Conservation (phyloP, 2,329 filamentous ascomycete species). For the Zymoseptoria passerinii region DNA sequence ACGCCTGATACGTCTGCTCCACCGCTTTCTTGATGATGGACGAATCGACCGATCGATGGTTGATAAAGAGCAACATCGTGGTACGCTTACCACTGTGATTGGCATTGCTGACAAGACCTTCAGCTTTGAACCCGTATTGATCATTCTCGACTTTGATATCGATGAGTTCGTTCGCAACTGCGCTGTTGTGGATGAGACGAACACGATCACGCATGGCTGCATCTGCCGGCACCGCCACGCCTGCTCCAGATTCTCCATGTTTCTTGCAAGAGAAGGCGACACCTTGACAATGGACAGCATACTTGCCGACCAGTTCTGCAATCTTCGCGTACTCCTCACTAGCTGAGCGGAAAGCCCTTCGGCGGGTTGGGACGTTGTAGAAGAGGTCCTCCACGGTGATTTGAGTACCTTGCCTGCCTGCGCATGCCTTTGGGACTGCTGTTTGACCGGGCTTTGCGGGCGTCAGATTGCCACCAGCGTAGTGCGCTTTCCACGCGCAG, state of each 20-base stretch:
- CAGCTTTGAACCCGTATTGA: constrained; percentile 75
- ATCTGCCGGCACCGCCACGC: constrained; percentile 67
- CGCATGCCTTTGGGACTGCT: constrained; percentile 76
- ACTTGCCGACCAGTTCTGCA: constrained; percentile 84
- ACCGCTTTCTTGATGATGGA: constrained; percentile 78
- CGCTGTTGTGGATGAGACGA: constrained; percentile 76
- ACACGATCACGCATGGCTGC: constrained; percentile 74
- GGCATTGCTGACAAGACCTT: constrained; percentile 78
- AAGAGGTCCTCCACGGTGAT: constrained; percentile 95
- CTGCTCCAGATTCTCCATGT: constrained; percentile 75
- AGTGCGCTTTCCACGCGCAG: constrained; percentile 84
- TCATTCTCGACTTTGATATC: constrained; percentile 63
- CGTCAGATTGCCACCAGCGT: constrained; percentile 70
- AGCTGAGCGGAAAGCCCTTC: constrained; percentile 79
- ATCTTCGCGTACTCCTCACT: constrained; percentile 98
- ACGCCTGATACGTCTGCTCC: constrained; percentile 80
- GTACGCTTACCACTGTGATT: constrained; percentile 93
- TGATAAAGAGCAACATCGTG: constrained; percentile 84
- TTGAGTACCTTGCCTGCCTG: constrained; percentile 82
- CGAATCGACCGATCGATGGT: constrained; percentile 89
- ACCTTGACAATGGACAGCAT: constrained; percentile 83
- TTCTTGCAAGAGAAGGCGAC: constrained; percentile 97
- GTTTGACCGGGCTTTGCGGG: constrained; percentile 81
- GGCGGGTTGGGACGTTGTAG: constrained; percentile 85
- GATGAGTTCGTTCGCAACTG: constrained; percentile 81